Evolutionary conservation across 345 rosid species (phyloP).

Genomic region (Brassica cretica): DNA sequence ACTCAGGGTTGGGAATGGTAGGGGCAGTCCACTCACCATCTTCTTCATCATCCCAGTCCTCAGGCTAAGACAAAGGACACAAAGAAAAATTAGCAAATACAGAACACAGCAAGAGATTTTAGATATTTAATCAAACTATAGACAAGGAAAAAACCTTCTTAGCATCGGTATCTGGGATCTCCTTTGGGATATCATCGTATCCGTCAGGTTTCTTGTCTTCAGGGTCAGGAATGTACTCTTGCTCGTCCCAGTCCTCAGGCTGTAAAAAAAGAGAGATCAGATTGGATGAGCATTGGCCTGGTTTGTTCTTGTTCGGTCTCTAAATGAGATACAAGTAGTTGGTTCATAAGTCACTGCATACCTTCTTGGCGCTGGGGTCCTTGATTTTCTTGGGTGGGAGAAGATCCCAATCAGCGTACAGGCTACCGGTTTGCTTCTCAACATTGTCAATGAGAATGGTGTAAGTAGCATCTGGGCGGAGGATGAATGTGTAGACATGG

Average conservation of each 20-base stretch:
- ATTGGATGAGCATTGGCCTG: not conserved
- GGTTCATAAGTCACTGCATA: slow-evolving; percentile 30
- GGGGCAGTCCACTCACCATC: slow-evolving; percentile 99
- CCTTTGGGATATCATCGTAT: slow-evolving; percentile 94
- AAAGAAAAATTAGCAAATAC: slow-evolving; percentile 10
- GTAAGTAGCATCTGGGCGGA: slow-evolving; percentile 94
- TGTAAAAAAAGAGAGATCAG: slow-evolving; percentile 32
- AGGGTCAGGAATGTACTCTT: slow-evolving; percentile 86
- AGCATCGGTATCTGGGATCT: slow-evolving; percentile 81
- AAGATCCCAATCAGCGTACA: slow-evolving; percentile 92
- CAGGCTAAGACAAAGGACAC: slow-evolving; percentile 58
- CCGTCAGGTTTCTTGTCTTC: slow-evolving; percentile 98
- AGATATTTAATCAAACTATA: not conserved
- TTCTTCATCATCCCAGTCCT: slow-evolving; percentile 99
- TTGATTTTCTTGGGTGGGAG: slow-evolving; percentile 85
- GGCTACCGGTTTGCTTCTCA: slow-evolving; percentile 92
- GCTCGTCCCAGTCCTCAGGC: slow-evolving; percentile 99
- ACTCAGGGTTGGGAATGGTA: slow-evolving; percentile 95
- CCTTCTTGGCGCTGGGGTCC: slow-evolving; percentile 96
- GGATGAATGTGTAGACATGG: slow-evolving; percentile 87
- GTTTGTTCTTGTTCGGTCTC: not conserved
- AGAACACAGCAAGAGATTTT: not conserved
- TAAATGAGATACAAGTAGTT: not conserved
- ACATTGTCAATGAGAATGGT: slow-evolving; percentile 85
- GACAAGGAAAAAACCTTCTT: slow-evolving; percentile 59